phyloP scores from a whole-genome alignment of 2,329 filamentous ascomycete species.

The Penicillium sp. region DNA sequence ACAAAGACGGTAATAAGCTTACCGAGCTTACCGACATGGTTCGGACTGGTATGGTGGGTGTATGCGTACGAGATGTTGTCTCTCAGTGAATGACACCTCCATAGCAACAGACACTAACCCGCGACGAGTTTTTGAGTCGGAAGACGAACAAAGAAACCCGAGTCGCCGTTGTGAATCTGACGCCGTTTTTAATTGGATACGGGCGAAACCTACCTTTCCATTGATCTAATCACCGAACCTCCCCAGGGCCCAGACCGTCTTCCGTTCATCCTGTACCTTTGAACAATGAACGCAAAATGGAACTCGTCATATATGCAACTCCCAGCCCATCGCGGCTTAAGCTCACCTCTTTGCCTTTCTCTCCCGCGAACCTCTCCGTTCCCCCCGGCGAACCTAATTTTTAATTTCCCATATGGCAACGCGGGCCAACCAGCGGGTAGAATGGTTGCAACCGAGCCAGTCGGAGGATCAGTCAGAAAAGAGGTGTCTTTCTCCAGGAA shows the following conservation, averaged over 20 bases:
- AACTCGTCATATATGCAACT: constrained; percentile 12
- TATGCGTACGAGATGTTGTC: background rate
- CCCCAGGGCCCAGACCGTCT: constrained; percentile 4
- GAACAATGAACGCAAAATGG: constrained; percentile 2
- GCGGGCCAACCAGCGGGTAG: background rate
- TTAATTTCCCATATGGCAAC: constrained; percentile 5
- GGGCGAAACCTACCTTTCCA: background rate
- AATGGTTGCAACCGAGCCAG: constrained; percentile 4
- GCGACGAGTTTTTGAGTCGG: constrained; percentile 3
- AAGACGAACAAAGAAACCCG: background rate
- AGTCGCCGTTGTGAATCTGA: background rate
- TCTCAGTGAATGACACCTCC: background rate
- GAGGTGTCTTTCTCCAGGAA: constrained; percentile 6
- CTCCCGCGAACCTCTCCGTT: constrained; percentile 20
- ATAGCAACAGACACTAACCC: constrained; percentile 5
- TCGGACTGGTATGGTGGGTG: background rate
- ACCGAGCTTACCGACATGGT: background rate
- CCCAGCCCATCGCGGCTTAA: constrained; percentile 13
- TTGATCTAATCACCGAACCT: background rate
- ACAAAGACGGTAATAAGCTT: background rate
- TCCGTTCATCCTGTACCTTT: background rate
- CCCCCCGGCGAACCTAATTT: constrained; percentile 21
- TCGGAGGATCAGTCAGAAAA: constrained; percentile 15
- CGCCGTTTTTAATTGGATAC: background rate
- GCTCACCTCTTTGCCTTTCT: constrained; percentile 12